Evolutionary conservation across 2,329 filamentous ascomycete genomes (phyloP), one percentile per base, ranked within the genome.

Genomic region (Malbranchea zuffiana): DNA sequence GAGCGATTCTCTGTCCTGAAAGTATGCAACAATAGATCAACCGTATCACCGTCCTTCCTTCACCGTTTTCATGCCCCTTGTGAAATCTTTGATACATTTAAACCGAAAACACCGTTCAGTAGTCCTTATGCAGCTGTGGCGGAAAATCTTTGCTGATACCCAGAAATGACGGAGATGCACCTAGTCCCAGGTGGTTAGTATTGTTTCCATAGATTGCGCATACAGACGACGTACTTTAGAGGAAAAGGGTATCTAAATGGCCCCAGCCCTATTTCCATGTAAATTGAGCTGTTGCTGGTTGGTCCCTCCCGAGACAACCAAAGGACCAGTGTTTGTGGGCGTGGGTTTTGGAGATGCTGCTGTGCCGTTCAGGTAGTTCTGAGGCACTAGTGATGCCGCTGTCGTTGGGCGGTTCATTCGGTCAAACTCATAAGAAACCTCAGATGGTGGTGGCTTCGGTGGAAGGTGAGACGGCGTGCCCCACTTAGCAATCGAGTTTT

Each of bases 381-480:
- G 36, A 3, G n/a, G n/a, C n/a, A n/a, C n/a, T n/a, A n/a, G n/a
- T 39, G 24, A 42, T 28, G 26, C 50, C 27, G 21, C 40, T 40
- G 26, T 48, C 37, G 39, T 12, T 7, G 37, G 4, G n/a, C 59
- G 56, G 21, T 50, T 53, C 39, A 60, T 62, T 26, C 59, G 29
- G 32, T 65, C 60, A 42, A 60, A 63, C 5, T 58, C 56, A 21
- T 61, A 61, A 6, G 56, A 51, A 4, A 63, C 56, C 45, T 66
- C 56, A 6, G 65, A 65, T 20, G 65, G 65, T n/a, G 65, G 65
- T 13, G 65, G 65, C 49, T 68, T 68, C 11, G 65, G 65, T 18
- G 65, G 65, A 15, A 68, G 55, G 48, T 68, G 64, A 19, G 65
- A 58, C 5, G 65, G 65, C 0, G 63, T 67, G n/a, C 65, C 65